Base-by-base conservation (phyloP, 2,329 filamentous ascomycete species). In the Diaporthe helianthi region DNA sequence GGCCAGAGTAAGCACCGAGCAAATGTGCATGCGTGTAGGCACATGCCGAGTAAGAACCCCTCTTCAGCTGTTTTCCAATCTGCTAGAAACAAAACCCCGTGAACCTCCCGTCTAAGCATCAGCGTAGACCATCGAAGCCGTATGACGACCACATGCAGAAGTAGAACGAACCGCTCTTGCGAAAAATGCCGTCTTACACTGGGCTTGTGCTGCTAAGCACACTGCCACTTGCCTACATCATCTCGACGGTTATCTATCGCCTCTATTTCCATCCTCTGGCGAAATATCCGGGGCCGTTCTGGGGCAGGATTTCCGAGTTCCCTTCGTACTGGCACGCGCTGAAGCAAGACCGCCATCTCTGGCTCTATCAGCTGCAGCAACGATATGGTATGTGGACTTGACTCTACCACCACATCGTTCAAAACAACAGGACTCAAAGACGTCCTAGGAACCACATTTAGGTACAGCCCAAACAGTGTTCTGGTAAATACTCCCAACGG, bases 401-500 rank as follows among this genome's bases (percentile, higher is more conserved):
- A 2, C 41, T 24, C 15, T 7, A 7, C 26, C 44, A 0, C 1
- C 8, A 24, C 10, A 15, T 24, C 3, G 12, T 29, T n/a, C 19
- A 22, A 17, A 13, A 13, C 9, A 2, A 36, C 7, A 33, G 5
- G 13, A 19, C 44, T 63, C 19, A 10, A 63, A 17, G 2, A 24
- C 8, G 3, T 24, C 2, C 19, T 19, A 63, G 58, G 58, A 15
- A 12, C 41, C 24, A 69, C 67, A 2, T 51, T 69, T 24, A 47
- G 67, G 8, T 69, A 58, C 22, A 22, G 29, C 26, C 67, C 67
- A 2, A 53, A 69, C 38, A 55, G 41, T 8, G 22, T 69, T 2
- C 9, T 65, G 10, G 22, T 55, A 29, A 70, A 69, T 41, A 72
- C 69, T 2, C 71, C 71, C 10, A 33, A 44, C 26, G 69, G 52